phyloP scores from a whole-genome alignment of 805 yeast species.

The Wickerhamomyces alni region DNA sequence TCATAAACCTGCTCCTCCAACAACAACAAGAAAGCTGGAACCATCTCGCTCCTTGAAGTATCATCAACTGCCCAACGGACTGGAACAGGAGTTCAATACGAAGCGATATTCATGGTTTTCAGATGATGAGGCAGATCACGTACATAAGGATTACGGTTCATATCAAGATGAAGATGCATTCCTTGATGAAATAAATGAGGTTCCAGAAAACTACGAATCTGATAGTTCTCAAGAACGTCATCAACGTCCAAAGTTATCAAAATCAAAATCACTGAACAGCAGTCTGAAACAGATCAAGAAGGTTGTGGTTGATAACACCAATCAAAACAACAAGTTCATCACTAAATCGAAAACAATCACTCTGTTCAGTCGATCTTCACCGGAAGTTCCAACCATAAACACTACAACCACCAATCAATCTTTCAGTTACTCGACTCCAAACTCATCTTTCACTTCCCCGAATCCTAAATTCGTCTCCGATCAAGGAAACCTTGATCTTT shows the following conservation, averaged over 20 bases:
- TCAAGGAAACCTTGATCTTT: conserved; percentile 17
- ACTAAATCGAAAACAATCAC: conserved; percentile 34
- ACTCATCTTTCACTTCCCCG: conserved; percentile 18
- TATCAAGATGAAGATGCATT: conserved; percentile 20
- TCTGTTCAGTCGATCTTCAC: conserved; percentile 22
- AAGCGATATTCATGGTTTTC: conserved; percentile 23
- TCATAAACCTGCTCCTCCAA: background rate
- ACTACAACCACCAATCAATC: background rate
- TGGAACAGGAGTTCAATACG: conserved; percentile 30
- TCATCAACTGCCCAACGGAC: conserved; percentile 29
- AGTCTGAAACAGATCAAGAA: conserved; percentile 9
- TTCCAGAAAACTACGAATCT: conserved; percentile 39
- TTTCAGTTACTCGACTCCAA: conserved; percentile 16
- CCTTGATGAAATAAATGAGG: conserved; percentile 44
- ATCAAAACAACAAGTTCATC: conserved; percentile 30
- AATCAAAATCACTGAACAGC: conserved; percentile 15
- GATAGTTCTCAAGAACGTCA: conserved; percentile 3
- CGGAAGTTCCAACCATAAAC: background rate
- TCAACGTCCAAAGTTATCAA: conserved; percentile 1
- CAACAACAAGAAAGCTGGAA: background rate
- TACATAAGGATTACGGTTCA: background rate
- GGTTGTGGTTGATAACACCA: conserved; percentile 21
- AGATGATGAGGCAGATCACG: conserved; percentile 21
- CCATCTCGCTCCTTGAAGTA: conserved; percentile 26
- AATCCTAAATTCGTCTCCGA: conserved; percentile 12